Evolutionary conservation across 2,329 filamentous ascomycete species (phyloP).

Genomic region (Apiospora aurea): DNA sequence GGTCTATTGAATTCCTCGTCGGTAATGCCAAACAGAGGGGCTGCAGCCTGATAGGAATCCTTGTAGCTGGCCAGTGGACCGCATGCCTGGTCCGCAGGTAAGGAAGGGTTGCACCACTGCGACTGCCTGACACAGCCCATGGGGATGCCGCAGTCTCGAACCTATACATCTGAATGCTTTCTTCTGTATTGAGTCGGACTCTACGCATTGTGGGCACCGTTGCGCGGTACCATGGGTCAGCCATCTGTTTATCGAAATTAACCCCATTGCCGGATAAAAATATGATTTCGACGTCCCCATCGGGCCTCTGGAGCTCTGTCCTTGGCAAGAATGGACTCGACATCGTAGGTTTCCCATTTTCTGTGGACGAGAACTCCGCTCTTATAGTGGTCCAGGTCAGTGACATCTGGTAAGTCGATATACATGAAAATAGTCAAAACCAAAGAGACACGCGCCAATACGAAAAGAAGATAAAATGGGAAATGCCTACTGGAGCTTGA

Average conservation of each 20-base stretch:
- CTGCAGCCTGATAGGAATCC: not conserved
- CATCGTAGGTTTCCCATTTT: too few species aligned
- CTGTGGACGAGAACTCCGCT: too few species aligned
- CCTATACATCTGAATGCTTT: too few species aligned
- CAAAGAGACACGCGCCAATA: too few species aligned
- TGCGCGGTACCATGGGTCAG: conserved; percentile 32
- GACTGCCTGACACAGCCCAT: conserved; percentile 21
- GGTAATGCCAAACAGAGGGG: not conserved
- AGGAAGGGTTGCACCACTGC: conserved; percentile 11
- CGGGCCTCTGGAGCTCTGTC: not conserved
- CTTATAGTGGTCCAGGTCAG: too few species aligned
- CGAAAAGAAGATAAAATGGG: too few species aligned
- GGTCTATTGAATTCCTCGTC: not conserved
- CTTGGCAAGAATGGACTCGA: too few species aligned
- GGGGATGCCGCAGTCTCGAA: conserved; percentile 17
- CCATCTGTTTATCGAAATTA: conserved; percentile 20
- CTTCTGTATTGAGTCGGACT: too few species aligned
- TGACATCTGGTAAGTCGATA: too few species aligned
- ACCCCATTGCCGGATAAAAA: conserved; percentile 34
- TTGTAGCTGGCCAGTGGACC: not conserved
- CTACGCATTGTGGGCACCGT: too few species aligned
- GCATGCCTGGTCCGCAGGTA: not conserved
- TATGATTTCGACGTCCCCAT: conserved; percentile 24
- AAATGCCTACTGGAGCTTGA: too few species aligned
- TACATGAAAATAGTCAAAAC: too few species aligned